phyloP scores from a whole-genome alignment of 768 basidiomycete species.

The Mycena capillaripes region DNA sequence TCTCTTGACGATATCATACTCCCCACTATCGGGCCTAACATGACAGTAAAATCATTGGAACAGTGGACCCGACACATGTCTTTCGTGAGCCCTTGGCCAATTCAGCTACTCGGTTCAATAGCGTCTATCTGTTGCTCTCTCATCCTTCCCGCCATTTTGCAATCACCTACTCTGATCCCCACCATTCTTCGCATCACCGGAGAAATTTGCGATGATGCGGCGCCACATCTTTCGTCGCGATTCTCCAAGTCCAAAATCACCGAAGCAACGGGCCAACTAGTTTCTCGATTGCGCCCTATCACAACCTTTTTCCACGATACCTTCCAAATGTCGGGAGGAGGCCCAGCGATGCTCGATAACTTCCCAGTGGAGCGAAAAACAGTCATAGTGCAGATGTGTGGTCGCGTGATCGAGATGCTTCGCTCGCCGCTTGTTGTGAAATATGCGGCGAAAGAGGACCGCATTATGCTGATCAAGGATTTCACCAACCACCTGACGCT shows the following conservation, averaged over 20 bases:
- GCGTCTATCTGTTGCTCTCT: not conserved
- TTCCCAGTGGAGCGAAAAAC: not conserved
- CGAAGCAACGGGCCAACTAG: not conserved
- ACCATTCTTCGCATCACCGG: conserved; percentile 10
- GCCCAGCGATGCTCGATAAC: not conserved
- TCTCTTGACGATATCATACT: conserved; percentile 17
- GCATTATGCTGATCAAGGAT: not conserved
- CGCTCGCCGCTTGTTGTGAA: not conserved
- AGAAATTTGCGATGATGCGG: conserved; percentile 1
- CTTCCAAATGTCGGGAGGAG: not conserved
- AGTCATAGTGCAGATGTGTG: conserved; percentile 7
- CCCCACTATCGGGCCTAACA: not conserved
- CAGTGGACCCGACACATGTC: conserved; percentile 8
- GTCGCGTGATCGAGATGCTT: not conserved
- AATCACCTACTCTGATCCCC: conserved; percentile 14
- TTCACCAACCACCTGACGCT: not conserved
- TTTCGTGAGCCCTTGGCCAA: conserved; percentile 6
- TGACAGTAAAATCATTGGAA: conserved; percentile 9
- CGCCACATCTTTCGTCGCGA: not conserved
- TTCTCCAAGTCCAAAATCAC: not conserved
- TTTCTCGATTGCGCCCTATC: not conserved
- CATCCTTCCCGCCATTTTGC: conserved; percentile 2
- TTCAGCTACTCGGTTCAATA: conserved; percentile 9
- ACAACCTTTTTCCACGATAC: not conserved
- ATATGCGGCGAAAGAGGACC: not conserved